phyloP scores from a whole-genome alignment of 225 moss, liverwort and hornwort genomes.

The Lunularia cruciata region DNA sequence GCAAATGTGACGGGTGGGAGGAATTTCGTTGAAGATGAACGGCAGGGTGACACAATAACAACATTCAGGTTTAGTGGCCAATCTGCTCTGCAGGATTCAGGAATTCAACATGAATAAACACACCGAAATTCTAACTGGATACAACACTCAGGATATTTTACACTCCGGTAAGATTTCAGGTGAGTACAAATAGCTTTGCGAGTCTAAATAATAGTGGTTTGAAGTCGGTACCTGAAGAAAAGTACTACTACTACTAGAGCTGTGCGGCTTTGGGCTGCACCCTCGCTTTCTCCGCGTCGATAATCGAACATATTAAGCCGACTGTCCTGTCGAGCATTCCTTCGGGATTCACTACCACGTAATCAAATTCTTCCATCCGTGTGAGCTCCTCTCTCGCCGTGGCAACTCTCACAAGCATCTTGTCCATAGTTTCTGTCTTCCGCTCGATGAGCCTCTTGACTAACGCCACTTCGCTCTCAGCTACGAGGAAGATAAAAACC shows the following conservation, averaged over 20 bases:
- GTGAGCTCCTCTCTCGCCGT: constrained; percentile 95
- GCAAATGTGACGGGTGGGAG: too few species aligned
- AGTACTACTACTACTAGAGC: constrained; percentile 28
- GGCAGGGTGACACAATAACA: too few species aligned
- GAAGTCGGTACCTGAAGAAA: constrained; percentile 24
- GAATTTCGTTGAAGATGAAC: too few species aligned
- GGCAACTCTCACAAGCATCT: constrained; percentile 80
- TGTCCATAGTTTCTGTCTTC: constrained; percentile 85
- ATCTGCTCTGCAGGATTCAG: too few species aligned
- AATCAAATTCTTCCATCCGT: constrained; percentile 83
- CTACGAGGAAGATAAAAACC: constrained; percentile 89
- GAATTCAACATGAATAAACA: too few species aligned
- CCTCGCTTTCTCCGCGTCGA: constrained; percentile 87
- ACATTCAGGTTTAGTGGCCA: too few species aligned
- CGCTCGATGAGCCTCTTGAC: constrained; percentile 89
- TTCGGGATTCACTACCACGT: constrained; percentile 92
- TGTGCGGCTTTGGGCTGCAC: constrained; percentile 48
- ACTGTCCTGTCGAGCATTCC: constrained; percentile 93
- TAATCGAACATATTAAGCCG: constrained; percentile 85
- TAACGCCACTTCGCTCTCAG: constrained; percentile 84
- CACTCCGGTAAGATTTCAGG: too few species aligned
- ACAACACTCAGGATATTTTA: too few species aligned
- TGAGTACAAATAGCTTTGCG: too few species aligned
- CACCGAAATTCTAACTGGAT: too few species aligned
- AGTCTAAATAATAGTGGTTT: too few species aligned